phyloP scores from a whole-genome alignment of 805 yeast genomes.

The Candida michaelii region DNA sequence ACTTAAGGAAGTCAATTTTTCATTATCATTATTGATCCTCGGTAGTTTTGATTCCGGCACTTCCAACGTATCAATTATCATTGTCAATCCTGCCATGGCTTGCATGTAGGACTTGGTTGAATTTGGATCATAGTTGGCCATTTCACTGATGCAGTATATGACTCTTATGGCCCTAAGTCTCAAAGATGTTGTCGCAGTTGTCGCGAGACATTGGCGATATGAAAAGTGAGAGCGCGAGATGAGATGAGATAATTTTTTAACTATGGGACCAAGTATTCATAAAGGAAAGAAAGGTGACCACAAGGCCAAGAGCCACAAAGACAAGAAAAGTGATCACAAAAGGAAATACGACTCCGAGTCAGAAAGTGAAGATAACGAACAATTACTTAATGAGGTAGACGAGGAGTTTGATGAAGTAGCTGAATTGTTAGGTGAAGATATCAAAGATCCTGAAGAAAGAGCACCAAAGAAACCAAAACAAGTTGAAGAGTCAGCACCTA shows the following conservation, averaged over 20 bases:
- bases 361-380: conserved; percentile 38
- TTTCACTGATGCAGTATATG: conserved; percentile 9
- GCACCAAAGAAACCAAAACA: conserved; percentile 16
- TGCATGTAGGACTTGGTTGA: conserved; percentile 76
- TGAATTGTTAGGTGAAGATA: conserved; percentile 46
- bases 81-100: conserved; percentile 74
- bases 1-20: conserved; percentile 26
- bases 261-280: conserved; percentile 4
- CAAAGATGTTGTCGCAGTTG: too few species aligned
- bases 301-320: conserved; percentile 1
- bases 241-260: conserved; percentile 12
- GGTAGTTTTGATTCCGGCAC: conserved; percentile 29
- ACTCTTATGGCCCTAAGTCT: neutral
- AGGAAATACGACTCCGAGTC: conserved; percentile 21
- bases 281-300: too few species aligned
- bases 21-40: conserved; percentile 35
- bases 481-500: conserved; percentile 21
- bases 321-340: conserved; percentile 1
- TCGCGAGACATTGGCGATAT: too few species aligned
- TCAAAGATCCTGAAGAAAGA: conserved; percentile 38
- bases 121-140: conserved; percentile 47
- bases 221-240: too few species aligned
- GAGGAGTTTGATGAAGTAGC: conserved; percentile 60
- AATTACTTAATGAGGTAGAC: conserved; percentile 54
- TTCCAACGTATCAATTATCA: conserved; percentile 36